Evolutionary conservation across 1,139 yeast species (phyloP), one percentile per base, ranked within the genome.

Genomic region (Yamadazyma triangularis): DNA sequence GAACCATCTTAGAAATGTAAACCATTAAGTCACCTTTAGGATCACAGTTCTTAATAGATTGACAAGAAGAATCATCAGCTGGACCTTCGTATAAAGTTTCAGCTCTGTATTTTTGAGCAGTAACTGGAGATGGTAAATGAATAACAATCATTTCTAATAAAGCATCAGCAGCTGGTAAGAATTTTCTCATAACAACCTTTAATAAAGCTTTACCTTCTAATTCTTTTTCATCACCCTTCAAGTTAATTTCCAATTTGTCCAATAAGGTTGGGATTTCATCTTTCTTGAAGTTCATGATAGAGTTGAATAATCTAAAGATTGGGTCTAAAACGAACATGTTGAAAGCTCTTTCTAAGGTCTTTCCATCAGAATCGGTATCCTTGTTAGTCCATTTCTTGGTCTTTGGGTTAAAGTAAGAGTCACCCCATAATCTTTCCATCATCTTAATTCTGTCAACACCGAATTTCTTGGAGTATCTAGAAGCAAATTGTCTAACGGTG

Each of bases 381-480:
- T 84, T 85, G 87, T 79, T 86, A 57, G 97, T 75, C 98, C 98
- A 91, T 77, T 91, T 91, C 86, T 89, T 91, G 72, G 97, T 91
- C 87, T 89, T 91, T 72, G 98, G 96, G 89, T 91, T 91, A 83
- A 91, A 91, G 93, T 76, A 91, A 71, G 95, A 85, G 78, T 91
- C 97, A 73, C 98, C 98, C 98, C 98, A 91, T 71, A 91, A 83
- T 79, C 97, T 85, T 71, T 86, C 91, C 96, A 87, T 86, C 96
- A 91, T 88, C 86, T 91, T 91, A 46, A 64, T 53, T 70, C 86
- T 81, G 86, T 89, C 97, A 64, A 91, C 97, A 87, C 98, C 98
- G 68, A 91, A 91, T 77, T 91, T 91, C 88, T 89, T 88, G 68
- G 96, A 81, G 82, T 91, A 91, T 77, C 95, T 87, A 73, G 76